Percentiles rank a stretch among this genome's conserved stretches.
phyloP scores from a whole-genome alignment of 2,329 filamentous ascomycete species.

The Didymella lethalis region DNA sequence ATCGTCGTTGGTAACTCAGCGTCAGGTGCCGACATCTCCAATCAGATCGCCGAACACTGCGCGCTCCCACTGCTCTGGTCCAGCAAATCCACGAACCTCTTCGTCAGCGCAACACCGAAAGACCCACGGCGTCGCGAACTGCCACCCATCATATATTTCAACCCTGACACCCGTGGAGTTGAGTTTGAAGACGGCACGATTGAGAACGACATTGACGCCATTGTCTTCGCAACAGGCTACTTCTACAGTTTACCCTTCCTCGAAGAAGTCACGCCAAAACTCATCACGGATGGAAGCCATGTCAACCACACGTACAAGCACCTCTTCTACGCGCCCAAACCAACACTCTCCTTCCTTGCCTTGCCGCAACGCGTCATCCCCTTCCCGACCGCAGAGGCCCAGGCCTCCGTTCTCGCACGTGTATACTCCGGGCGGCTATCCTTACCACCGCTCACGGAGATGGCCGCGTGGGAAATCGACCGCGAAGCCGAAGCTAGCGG shows the following conservation, averaged over 20 bases:
- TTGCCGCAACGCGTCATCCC: conserved; percentile 87
- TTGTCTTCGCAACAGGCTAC: conserved; percentile 91
- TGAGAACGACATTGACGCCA: conserved; percentile 73
- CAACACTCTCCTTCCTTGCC: conserved; percentile 78
- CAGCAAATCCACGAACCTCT: conserved; percentile 23
- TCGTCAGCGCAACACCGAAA: conserved; percentile 30
- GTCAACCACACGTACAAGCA: conserved; percentile 80
- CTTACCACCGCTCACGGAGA: conserved; percentile 69
- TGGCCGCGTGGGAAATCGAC: conserved; percentile 71
- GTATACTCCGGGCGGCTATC: conserved; percentile 75
- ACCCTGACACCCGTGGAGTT: conserved; percentile 67
- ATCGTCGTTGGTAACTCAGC: conserved; percentile 85
- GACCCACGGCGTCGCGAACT: conserved; percentile 64
- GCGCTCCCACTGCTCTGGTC: conserved; percentile 64
- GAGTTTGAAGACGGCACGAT: conserved; percentile 71
- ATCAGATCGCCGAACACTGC: conserved; percentile 73
- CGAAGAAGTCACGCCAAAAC: conserved; percentile 60
- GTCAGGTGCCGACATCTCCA: conserved; percentile 82
- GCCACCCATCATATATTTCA: conserved; percentile 62
- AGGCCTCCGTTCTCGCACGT: conserved; percentile 78
- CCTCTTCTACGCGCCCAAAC: conserved; percentile 76
- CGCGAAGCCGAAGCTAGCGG: conserved; percentile 57
- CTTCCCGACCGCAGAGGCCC: conserved; percentile 80
- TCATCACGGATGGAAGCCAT: conserved; percentile 73
- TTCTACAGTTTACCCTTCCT: conserved; percentile 84